Evolutionary conservation across 2,329 filamentous ascomycete species (phyloP).

Genomic region (Curvularia lunata): DNA sequence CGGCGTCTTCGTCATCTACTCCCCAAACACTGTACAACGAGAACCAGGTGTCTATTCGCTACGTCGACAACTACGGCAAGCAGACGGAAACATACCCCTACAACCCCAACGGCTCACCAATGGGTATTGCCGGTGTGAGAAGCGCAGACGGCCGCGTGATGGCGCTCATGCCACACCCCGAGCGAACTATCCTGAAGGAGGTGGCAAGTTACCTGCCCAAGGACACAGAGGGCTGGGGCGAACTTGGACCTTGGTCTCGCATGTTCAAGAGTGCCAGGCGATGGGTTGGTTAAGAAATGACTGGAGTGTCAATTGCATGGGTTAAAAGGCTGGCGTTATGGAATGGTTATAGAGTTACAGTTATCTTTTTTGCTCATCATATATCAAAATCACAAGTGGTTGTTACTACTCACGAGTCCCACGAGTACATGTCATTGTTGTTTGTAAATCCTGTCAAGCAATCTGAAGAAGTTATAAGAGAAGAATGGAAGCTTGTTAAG

Average conservation of each 20-base stretch:
- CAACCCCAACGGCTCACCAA: slow-evolving; percentile 86
- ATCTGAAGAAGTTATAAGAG: neutral
- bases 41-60: slow-evolving; percentile 78
- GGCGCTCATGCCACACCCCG: slow-evolving; percentile 92
- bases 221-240: slow-evolving; percentile 71
- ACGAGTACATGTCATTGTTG: neutral
- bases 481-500: neutral
- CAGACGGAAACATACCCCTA: slow-evolving; percentile 84
- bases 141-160: slow-evolving; percentile 80
- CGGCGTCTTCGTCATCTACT: slow-evolving; percentile 50
- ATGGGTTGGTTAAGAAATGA: slow-evolving; percentile 71
- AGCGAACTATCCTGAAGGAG: slow-evolving; percentile 83
- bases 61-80: slow-evolving; percentile 79
- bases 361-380: slow-evolving; percentile 2
- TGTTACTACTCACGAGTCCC: neutral
- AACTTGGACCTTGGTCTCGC: slow-evolving; percentile 83
- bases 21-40: slow-evolving; percentile 63
- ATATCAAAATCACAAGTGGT: slow-evolving; percentile 9
- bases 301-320: neutral
- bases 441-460: too few species aligned
- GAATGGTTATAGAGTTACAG: neutral
- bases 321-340: slow-evolving; percentile 7
- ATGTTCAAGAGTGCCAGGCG: slow-evolving; percentile 86
- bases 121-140: slow-evolving; percentile 80
- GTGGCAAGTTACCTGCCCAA: slow-evolving; percentile 77